Evolutionary conservation across 2,329 filamentous ascomycete species (phyloP).

Genomic region (Ceratocystis colombiana): DNA sequence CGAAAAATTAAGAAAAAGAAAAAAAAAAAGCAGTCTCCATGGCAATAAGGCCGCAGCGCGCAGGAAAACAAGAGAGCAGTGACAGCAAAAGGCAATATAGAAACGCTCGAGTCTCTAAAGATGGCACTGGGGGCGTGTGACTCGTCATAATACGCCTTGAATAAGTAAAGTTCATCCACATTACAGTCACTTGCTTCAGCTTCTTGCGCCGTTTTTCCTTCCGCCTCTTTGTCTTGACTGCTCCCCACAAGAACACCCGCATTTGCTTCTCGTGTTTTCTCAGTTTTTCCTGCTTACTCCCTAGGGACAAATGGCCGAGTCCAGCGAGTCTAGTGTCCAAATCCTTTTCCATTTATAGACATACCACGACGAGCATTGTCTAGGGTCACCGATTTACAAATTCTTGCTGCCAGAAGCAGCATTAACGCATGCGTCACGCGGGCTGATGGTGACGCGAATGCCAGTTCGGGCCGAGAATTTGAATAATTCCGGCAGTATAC

Average conservation of each 20-base stretch:
- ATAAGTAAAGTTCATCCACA: not conserved
- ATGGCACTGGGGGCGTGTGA: not conserved
- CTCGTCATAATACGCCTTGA: not conserved
- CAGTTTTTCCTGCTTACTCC: not conserved
- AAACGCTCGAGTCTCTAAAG: too few relatives aligned
- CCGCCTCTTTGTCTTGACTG: not conserved
- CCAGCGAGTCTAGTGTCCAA: conserved; percentile 25
- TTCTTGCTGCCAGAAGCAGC: conserved; percentile 27
- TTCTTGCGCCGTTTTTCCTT: too few relatives aligned
- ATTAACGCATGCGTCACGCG: conserved; percentile 28
- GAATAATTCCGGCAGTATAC: conserved; percentile 44
- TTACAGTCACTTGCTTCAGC: too few relatives aligned
- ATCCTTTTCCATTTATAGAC: conserved; percentile 27
- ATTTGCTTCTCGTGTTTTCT: not conserved
- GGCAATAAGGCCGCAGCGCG: too few relatives aligned
- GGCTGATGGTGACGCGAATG: conserved; percentile 27
- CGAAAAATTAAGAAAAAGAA: too few relatives aligned
- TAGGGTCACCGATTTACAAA: conserved; percentile 28
- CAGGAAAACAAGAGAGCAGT: too few relatives aligned
- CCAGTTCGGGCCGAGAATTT: conserved; percentile 27
- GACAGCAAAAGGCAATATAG: too few relatives aligned
- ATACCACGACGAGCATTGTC: conserved; percentile 28
- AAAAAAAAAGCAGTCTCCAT: too few relatives aligned
- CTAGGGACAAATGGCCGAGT: conserved; percentile 9
- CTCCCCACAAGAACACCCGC: not conserved